phyloP scores from a whole-genome alignment of 768 basidiomycete species.

The Kwoniella pini region DNA sequence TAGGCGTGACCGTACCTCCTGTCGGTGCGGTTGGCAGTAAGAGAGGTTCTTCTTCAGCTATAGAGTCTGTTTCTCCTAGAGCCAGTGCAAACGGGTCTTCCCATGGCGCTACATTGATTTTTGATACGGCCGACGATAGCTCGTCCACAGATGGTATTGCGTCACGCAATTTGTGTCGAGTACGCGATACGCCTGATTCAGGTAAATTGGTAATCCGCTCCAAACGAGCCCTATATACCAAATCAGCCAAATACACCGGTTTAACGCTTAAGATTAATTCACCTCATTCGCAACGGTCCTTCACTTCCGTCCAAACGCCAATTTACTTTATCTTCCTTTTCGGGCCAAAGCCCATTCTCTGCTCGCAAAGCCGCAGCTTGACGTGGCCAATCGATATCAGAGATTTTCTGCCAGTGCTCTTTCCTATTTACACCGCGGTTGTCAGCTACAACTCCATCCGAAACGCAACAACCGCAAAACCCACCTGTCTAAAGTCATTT shows the following conservation, averaged over 20 bases:
- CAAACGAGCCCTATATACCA: slow-evolving; percentile 31
- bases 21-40: background rate
- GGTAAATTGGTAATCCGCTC: slow-evolving; percentile 33
- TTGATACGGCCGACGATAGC: slow-evolving; percentile 48
- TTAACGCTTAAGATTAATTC: slow-evolving; percentile 24
- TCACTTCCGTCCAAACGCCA: slow-evolving; percentile 93
- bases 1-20: background rate
- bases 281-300: slow-evolving; percentile 84
- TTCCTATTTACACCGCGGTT: slow-evolving; percentile 59
- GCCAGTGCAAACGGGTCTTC: slow-evolving; percentile 52
- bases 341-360: slow-evolving; percentile 82
- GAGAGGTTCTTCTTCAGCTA: slow-evolving; percentile 36
- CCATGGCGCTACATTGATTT: slow-evolving; percentile 47
- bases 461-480: slow-evolving; percentile 6
- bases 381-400: slow-evolving; percentile 52
- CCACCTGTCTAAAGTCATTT: slow-evolving; percentile 48
- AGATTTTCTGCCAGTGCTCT: slow-evolving; percentile 70
- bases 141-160: slow-evolving; percentile 50
- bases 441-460: slow-evolving; percentile 12
- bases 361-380: slow-evolving; percentile 67
- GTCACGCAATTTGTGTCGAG: slow-evolving; percentile 40
- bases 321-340: slow-evolving; percentile 57
- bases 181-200: slow-evolving; percentile 27
- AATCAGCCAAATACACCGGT: background rate
- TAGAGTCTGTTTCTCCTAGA: slow-evolving; percentile 38